phyloP scores from a whole-genome alignment of 805 yeast genomes.

The Clavispora vitiphila region DNA sequence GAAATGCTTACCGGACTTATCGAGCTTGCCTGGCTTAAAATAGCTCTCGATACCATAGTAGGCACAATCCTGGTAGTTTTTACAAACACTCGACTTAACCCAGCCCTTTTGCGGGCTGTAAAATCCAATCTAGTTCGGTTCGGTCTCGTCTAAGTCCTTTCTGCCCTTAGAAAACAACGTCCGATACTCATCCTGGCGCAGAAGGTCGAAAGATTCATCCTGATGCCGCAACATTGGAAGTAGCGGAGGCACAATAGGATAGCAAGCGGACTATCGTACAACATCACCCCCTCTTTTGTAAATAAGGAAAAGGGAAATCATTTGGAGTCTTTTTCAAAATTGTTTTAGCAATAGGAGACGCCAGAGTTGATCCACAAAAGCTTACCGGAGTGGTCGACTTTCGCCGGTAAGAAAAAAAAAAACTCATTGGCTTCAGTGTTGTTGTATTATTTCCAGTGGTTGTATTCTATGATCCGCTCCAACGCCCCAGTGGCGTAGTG shows the following conservation, averaged over 20 bases:
- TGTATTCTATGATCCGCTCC: constrained; percentile 26
- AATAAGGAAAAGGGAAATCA: too few species aligned
- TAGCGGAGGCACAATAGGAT: constrained; percentile 40
- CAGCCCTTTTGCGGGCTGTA: constrained; percentile 40
- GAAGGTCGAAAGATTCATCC: too few species aligned
- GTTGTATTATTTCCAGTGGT: constrained; percentile 20
- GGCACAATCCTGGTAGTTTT: constrained; percentile 37
- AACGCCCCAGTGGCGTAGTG: constrained; percentile 49
- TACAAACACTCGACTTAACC: constrained; percentile 32
- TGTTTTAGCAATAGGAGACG: constrained; percentile 38
- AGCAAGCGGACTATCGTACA: too few species aligned
- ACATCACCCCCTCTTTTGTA: too few species aligned
- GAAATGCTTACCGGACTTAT: constrained; percentile 21
- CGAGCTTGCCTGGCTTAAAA: constrained; percentile 8
- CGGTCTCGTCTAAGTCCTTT: constrained; percentile 30
- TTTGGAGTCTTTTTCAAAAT: too few species aligned
- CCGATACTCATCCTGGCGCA: too few species aligned
- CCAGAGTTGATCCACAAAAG: constrained; percentile 44
- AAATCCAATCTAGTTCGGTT: constrained; percentile 14
- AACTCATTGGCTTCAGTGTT: constrained; percentile 25
- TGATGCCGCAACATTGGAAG: constrained; percentile 27
- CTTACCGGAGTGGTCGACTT: constrained; percentile 26
- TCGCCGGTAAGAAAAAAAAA: constrained; percentile 43
- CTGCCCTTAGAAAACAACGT: too few species aligned
- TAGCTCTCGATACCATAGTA: constrained; percentile 25